Evolutionary conservation across 257 asterid species (phyloP).

Genomic region (Nicotiana paniculata): DNA sequence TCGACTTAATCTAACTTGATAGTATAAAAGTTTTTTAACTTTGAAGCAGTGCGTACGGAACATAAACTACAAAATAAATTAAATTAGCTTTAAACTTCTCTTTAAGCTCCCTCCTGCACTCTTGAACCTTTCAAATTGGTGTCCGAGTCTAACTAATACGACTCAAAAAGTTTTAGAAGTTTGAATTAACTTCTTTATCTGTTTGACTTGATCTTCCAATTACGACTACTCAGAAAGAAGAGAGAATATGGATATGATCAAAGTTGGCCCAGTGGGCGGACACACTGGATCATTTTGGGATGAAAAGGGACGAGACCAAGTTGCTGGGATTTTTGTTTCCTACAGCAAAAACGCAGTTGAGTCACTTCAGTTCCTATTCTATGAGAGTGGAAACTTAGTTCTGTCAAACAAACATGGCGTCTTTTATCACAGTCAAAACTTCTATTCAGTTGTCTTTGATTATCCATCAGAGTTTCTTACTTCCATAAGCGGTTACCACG

Average conservation of each 20-base stretch:
- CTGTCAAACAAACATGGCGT: not conserved
- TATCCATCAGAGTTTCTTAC: not conserved
- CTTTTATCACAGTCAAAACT: not conserved
- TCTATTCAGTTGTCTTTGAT: not conserved
- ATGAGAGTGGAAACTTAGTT: not conserved
- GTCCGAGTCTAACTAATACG: too few relatives aligned
- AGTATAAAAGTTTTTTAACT: too few relatives aligned
- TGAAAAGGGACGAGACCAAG: not conserved
- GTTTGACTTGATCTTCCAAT: not conserved
- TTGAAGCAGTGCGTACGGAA: too few relatives aligned
- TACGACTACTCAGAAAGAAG: not conserved
- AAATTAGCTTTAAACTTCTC: too few relatives aligned
- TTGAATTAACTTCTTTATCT: not conserved
- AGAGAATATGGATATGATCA: not conserved
- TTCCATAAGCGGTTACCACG: not conserved
- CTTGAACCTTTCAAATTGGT: too few relatives aligned
- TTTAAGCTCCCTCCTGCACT: too few relatives aligned
- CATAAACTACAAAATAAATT: too few relatives aligned
- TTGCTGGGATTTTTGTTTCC: not conserved
- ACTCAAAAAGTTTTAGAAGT: not conserved
- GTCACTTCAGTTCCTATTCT: not conserved
- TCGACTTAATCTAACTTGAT: too few relatives aligned
- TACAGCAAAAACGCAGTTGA: accelerated
- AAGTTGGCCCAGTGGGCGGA: not conserved
- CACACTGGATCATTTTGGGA: not conserved